phyloP scores from a whole-genome alignment of 768 basidiomycete genomes.

The Rhodotorula taiwanensis region DNA sequence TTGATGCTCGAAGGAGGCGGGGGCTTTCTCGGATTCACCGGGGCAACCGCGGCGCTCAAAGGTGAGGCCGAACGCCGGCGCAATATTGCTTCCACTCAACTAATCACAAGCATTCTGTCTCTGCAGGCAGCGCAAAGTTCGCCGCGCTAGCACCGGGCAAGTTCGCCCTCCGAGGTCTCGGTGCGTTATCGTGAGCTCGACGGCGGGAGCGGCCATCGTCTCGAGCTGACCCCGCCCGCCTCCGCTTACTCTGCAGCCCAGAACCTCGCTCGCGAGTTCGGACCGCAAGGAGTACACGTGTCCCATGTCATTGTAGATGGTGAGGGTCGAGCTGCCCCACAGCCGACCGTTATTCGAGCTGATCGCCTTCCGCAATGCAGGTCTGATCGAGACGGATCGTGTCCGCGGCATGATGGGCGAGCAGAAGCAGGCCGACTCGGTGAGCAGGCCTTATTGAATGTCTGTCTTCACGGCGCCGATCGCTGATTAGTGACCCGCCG shows the following conservation, averaged over 20 bases:
- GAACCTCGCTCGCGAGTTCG: conserved; percentile 40
- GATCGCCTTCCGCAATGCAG: background rate
- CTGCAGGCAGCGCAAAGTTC: conserved; percentile 34
- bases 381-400: conserved; percentile 33
- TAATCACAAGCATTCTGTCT: too few relatives aligned
- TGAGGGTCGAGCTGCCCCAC: background rate
- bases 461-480: background rate
- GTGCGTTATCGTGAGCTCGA: background rate
- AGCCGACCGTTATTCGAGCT: too few relatives aligned
- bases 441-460: background rate
- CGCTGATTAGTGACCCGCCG: too few relatives aligned
- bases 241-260: conserved; percentile 14
- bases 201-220: too few relatives aligned
- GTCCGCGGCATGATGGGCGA: background rate
- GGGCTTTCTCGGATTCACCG: conserved; percentile 39
- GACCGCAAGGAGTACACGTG: conserved; percentile 39
- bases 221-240: background rate
- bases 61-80: background rate
- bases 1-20: conserved; percentile 12
- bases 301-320: conserved; percentile 41
- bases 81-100: too few relatives aligned
- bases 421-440: conserved; percentile 4
- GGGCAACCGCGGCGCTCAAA: conserved; percentile 39
- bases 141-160: conserved; percentile 39
- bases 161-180: conserved; percentile 32